These are phyloP conservation scores for Rosa rugosa DNA, from an alignment of 306 rosid genomes.

Conservation along the genomic window DNA sequence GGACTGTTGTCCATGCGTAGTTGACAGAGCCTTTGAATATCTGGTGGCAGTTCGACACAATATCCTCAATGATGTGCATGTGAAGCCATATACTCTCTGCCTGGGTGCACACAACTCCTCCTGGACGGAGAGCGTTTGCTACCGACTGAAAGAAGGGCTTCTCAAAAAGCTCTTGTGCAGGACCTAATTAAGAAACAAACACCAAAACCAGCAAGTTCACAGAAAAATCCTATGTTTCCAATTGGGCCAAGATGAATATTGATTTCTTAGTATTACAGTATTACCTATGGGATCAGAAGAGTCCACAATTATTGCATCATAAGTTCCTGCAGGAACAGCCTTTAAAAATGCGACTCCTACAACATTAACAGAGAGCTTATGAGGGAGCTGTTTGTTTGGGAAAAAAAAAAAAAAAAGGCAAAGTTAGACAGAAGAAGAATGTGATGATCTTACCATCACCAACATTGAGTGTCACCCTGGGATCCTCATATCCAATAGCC, in stretches of 20 bases:
- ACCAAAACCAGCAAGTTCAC: constrained; percentile 5
- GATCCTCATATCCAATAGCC: constrained; percentile 81
- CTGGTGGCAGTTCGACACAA: constrained; percentile 78
- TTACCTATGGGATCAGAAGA: constrained; percentile 97
- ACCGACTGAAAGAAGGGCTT: constrained; percentile 81
- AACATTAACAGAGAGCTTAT: constrained; percentile 29
- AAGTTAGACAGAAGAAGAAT: constrained; percentile 14
- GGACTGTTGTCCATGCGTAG: constrained; percentile 99
- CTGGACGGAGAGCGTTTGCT: constrained; percentile 93
- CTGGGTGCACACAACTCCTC: constrained; percentile 96
- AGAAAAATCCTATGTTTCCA: not conserved
- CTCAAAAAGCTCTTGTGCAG: constrained; percentile 97
- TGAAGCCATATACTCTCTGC: constrained; percentile 99
- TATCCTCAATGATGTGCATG: constrained; percentile 88
- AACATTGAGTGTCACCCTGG: constrained; percentile 74
- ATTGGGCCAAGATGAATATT: not conserved
- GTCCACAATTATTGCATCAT: constrained; percentile 93
- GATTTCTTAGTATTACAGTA: not conserved
- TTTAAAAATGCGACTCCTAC: constrained; percentile 92
- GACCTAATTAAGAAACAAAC: constrained; percentile 50
- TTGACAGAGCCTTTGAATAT: constrained; percentile 94
- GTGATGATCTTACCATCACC: constrained; percentile 78
- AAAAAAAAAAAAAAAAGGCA: not conserved
- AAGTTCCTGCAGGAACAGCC: constrained; percentile 82
- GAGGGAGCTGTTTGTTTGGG: constrained; percentile 14